Percentiles rank a stretch among this genome's conserved stretches.
Evolutionary conservation across 2,329 filamentous ascomycete species (phyloP).

Genomic region (Verticillium alfalfae): DNA sequence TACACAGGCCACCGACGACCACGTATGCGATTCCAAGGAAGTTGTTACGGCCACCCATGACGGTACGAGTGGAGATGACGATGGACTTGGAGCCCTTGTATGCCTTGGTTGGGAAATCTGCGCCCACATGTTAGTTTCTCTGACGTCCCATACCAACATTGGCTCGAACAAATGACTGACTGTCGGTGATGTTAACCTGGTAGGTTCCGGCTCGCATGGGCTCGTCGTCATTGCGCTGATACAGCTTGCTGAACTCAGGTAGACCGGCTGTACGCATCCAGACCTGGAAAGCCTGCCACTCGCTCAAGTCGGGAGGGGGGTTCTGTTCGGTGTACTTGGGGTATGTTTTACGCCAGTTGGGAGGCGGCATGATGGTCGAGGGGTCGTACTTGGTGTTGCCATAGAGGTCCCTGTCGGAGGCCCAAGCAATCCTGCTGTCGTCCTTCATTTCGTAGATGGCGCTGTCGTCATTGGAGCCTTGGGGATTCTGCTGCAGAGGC

Average conservation of each 20-base stretch:
- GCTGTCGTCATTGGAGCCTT: slow-evolving; percentile 24
- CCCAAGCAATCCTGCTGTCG: slow-evolving; percentile 76
- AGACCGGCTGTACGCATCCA: slow-evolving; percentile 98
- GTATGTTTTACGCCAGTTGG: slow-evolving; percentile 74
- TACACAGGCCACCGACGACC: slow-evolving; percentile 87
- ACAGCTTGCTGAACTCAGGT: slow-evolving; percentile 91
- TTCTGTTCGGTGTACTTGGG: slow-evolving; percentile 55
- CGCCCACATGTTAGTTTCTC: slow-evolving; percentile 3
- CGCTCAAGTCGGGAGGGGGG: slow-evolving; percentile 65
- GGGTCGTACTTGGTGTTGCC: slow-evolving; percentile 60
- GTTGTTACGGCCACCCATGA: slow-evolving; percentile 91
- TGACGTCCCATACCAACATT: not conserved
- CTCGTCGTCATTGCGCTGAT: slow-evolving; percentile 70
- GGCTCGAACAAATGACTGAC: slow-evolving; percentile 48
- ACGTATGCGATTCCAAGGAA: slow-evolving; percentile 96
- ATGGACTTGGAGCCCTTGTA: slow-evolving; percentile 89
- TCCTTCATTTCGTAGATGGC: slow-evolving; percentile 70
- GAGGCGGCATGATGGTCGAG: slow-evolving; percentile 69
- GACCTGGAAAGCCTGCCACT: slow-evolving; percentile 85
- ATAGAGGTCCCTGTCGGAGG: slow-evolving; percentile 76
- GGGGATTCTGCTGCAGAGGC: slow-evolving; percentile 55
- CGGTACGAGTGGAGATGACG: slow-evolving; percentile 80
- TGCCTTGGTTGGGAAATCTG: slow-evolving; percentile 73
- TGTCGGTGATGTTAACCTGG: slow-evolving; percentile 67
- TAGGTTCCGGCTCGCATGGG: slow-evolving; percentile 70